phyloP scores from a whole-genome alignment of 495 filamentous ascomycete genomes.

The Talaromyces proteolyticus region DNA sequence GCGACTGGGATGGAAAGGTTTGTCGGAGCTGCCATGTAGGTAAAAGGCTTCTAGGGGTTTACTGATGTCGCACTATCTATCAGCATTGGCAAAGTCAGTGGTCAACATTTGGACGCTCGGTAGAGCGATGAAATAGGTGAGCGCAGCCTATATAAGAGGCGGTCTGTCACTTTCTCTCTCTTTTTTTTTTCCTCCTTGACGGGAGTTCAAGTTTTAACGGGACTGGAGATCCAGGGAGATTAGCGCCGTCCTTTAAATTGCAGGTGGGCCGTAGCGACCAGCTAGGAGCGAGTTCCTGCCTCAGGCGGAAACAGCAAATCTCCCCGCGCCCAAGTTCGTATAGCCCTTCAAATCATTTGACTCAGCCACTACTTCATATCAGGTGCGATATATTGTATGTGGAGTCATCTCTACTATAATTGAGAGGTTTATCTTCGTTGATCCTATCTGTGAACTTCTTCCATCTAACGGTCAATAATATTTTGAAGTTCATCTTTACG shows the following conservation, averaged over 20 bases:
- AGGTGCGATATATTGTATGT: too few relatives aligned
- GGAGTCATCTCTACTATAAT: too few relatives aligned
- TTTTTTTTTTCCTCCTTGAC: too few relatives aligned
- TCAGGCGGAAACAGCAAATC: neutral
- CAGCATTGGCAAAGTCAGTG: neutral
- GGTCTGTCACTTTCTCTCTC: neutral
- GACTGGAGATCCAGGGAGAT: too few relatives aligned
- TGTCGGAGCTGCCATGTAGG: constrained; percentile 25
- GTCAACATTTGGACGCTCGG: neutral
- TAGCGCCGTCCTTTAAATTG: too few relatives aligned
- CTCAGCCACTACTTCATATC: neutral
- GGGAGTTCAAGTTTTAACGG: too few relatives aligned
- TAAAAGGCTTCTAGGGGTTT: neutral
- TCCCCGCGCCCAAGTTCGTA: neutral
- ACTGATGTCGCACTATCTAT: neutral
- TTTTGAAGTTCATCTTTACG: neutral
- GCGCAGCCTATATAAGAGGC: neutral
- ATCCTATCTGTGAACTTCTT: too few relatives aligned
- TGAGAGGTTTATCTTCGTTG: too few relatives aligned
- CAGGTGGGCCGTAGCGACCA: neutral
- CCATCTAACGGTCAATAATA: too few relatives aligned
- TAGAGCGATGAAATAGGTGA: neutral
- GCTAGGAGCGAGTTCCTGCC: neutral
- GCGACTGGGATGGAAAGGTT: neutral
- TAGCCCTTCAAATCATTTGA: neutral